Evolutionary conservation across 176 grass and related monocot species (phyloP).

Genomic region (Carex pumila): DNA sequence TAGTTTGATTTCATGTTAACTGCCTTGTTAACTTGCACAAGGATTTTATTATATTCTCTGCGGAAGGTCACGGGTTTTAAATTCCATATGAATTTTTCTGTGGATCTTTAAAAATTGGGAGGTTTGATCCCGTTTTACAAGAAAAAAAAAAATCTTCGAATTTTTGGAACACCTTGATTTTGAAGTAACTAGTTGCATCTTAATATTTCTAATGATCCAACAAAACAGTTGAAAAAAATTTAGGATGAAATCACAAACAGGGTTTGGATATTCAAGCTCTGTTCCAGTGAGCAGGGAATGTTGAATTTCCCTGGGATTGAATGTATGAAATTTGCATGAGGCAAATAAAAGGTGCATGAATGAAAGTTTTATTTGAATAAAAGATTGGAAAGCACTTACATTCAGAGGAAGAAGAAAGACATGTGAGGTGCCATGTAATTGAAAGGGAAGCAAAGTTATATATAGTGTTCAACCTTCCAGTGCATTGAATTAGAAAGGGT

Average conservation of each 20-base stretch:
- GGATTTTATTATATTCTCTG: neutral
- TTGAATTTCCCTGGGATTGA: neutral
- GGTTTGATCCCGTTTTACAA: too few relatives aligned
- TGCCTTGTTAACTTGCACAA: neutral
- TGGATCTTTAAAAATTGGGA: too few relatives aligned
- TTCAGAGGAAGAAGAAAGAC: neutral
- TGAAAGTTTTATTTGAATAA: neutral
- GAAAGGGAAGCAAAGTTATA: neutral
- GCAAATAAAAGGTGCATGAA: neutral
- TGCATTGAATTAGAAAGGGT: neutral
- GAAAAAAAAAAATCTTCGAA: too few relatives aligned
- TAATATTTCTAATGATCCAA: neutral
- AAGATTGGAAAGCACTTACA: constrained; percentile 1
- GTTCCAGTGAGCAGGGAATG: neutral
- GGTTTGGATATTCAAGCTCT: neutral
- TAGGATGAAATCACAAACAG: neutral
- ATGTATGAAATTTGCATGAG: too few relatives aligned
- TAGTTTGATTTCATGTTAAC: neutral
- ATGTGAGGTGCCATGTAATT: neutral
- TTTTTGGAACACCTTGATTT: neutral
- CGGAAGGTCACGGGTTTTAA: too few relatives aligned
- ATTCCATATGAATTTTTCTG: too few relatives aligned
- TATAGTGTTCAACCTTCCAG: neutral
- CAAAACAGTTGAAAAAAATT: neutral
- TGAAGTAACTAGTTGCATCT: neutral